A percentile compares a stretch with the other conserved stretches of the same genome.
phyloP scores from a whole-genome alignment of 2,329 filamentous ascomycete species.

The Didymosphaeria variabile region DNA sequence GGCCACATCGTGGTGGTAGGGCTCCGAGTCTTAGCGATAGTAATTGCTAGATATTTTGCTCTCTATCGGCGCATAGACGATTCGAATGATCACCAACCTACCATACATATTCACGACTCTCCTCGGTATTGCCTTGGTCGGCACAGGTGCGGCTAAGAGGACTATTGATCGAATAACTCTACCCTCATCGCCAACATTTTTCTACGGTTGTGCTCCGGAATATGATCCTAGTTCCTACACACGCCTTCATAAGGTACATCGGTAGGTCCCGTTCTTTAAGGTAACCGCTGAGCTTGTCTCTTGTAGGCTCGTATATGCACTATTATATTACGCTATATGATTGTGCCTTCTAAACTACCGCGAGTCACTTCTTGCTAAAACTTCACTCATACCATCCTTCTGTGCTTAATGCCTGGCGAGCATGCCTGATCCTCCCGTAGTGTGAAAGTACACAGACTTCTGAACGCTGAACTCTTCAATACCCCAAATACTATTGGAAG shows the following conservation, averaged over 20 bases:
- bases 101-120: neutral
- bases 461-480: conserved; percentile 31
- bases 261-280: conserved; percentile 1
- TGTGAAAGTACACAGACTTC: conserved; percentile 23
- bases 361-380: neutral
- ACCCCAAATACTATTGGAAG: conserved; percentile 29
- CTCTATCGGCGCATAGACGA: neutral
- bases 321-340: conserved; percentile 5
- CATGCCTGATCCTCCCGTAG: conserved; percentile 5
- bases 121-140: neutral
- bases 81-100: neutral
- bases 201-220: neutral
- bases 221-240: neutral
- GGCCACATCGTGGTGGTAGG: neutral
- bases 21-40: neutral
- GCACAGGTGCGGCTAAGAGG: neutral
- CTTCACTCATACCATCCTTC: neutral
- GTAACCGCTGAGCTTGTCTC: conserved; percentile 3
- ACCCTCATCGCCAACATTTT: neutral
- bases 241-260: conserved; percentile 2
- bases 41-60: neutral
- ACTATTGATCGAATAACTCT: neutral
- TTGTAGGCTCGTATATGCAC: neutral
- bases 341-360: neutral
- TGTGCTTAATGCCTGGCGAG: neutral